Evolutionary conservation across 257 asterid genomes (phyloP).

Genomic region (Vinca minor): DNA sequence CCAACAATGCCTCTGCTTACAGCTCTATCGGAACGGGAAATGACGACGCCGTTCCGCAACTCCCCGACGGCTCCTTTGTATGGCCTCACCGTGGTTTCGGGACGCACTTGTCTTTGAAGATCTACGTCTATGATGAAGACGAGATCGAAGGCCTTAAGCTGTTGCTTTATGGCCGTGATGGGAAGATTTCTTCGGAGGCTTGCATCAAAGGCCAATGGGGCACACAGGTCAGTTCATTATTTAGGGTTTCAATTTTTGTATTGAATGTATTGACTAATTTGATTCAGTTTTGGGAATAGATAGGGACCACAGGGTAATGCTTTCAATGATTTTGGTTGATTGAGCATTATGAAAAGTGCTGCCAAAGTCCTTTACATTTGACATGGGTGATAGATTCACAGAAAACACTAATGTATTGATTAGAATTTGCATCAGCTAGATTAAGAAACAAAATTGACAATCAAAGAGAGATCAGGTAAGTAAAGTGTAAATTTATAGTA

Average conservation of each 20-base stretch:
- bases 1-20: background rate
- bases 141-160: slow-evolving; percentile 71
- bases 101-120: slow-evolving; percentile 45
- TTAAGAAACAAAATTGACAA: no score
- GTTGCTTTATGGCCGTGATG: slow-evolving; percentile 70
- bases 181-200: slow-evolving; percentile 55
- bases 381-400: no score
- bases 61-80: slow-evolving; percentile 16
- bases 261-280: background rate
- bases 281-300: background rate
- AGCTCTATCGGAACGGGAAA: background rate
- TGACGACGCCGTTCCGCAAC: slow-evolving; percentile 28
- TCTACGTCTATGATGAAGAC: slow-evolving; percentile 75
- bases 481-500: no score
- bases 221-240: slow-evolving; percentile 41
- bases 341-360: no score
- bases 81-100: slow-evolving; percentile 51
- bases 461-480: no score
- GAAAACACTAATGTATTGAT: no score
- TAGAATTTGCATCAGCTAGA: no score
- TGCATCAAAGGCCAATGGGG: slow-evolving; percentile 97
- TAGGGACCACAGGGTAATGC: no score
- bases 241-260: background rate
- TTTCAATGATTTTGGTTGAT: no score
- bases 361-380: no score